Evolutionary conservation across 2,329 filamentous ascomycete genomes (phyloP).

Genomic region (Lecanoromycetidae sp.): DNA sequence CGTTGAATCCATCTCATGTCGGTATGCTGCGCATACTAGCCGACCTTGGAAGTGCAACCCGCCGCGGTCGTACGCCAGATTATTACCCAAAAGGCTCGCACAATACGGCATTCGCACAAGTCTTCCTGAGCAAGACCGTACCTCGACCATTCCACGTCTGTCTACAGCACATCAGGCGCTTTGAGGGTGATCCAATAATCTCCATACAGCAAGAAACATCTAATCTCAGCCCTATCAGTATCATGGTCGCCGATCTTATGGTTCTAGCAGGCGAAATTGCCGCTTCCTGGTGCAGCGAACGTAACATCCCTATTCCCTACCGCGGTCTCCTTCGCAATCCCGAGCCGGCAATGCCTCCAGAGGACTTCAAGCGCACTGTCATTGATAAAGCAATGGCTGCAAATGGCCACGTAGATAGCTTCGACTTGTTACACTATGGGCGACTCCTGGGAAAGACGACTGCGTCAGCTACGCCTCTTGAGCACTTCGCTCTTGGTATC

Average conservation of each 20-base stretch:
- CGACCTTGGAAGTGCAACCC: slow-evolving; percentile 9
- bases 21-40: slow-evolving; percentile 23
- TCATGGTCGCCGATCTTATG: slow-evolving; percentile 40
- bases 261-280: slow-evolving; percentile 42
- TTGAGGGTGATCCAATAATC: slow-evolving; percentile 15
- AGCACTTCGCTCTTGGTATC: slow-evolving; percentile 41
- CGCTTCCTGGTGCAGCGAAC: slow-evolving; percentile 40
- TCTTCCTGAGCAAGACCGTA: neutral
- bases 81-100: neutral
- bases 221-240: neutral
- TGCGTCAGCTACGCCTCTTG: slow-evolving; percentile 35
- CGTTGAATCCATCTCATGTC: slow-evolving; percentile 24
- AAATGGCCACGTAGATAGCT: slow-evolving; percentile 1
- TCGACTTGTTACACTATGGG: slow-evolving; percentile 1
- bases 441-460: slow-evolving; percentile 28
- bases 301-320: slow-evolving; percentile 40
- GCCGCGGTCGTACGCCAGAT: neutral
- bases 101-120: neutral
- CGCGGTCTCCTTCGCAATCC: slow-evolving; percentile 29
- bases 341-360: slow-evolving; percentile 14
- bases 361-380: slow-evolving; percentile 11
- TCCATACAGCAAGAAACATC: neutral
- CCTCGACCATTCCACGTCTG: neutral
- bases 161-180: neutral
- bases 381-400: slow-evolving; percentile 14